A percentile compares a stretch with the other conserved stretches of the same genome.
These are phyloP conservation scores for Hevea brasiliensis DNA, from an alignment of 345 rosid genomes.

Conservation along the genomic window DNA sequence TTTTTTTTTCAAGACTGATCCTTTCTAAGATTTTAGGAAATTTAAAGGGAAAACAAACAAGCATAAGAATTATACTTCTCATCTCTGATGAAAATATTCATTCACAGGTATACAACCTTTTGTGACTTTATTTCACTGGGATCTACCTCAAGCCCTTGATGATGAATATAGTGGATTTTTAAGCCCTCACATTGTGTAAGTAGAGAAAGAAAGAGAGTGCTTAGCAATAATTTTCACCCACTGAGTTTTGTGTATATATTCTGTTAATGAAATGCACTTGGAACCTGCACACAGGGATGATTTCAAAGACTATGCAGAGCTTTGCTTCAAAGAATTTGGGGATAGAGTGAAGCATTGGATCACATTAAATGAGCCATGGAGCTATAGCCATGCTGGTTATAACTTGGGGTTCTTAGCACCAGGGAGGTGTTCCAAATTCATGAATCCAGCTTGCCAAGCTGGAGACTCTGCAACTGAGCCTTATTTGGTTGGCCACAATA, in stretches of 20 bases:
- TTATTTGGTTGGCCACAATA: slow-evolving; percentile 32
- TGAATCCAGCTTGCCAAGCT: background rate
- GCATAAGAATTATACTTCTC: background rate
- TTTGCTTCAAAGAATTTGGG: slow-evolving; percentile 6
- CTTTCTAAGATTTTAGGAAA: too few species aligned
- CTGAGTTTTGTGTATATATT: too few species aligned
- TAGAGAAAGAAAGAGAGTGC: background rate
- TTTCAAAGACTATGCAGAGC: slow-evolving; percentile 6
- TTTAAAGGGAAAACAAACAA: too few species aligned
- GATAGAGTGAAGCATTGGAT: slow-evolving; percentile 42
- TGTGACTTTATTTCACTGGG: slow-evolving; percentile 49
- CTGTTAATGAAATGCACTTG: too few species aligned
- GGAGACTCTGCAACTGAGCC: slow-evolving; percentile 38
- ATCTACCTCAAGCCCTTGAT: slow-evolving; percentile 48
- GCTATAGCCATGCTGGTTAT: slow-evolving; percentile 16
- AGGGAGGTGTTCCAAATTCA: slow-evolving; percentile 1
- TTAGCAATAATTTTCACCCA: background rate
- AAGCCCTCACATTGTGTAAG: slow-evolving; percentile 26
- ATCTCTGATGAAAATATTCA: background rate
- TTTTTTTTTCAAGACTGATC: too few species aligned
- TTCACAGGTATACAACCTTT: slow-evolving; percentile 40
- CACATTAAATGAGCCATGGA: slow-evolving; percentile 28
- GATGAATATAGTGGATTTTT: slow-evolving; percentile 49
- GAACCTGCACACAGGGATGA: background rate
- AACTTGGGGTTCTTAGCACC: background rate